Percentiles rank a stretch among this genome's conserved stretches.
These are phyloP conservation scores for Didymellaceae sp. DNA, from an alignment of 2,329 filamentous ascomycete species.

Conservation along the genomic window DNA sequence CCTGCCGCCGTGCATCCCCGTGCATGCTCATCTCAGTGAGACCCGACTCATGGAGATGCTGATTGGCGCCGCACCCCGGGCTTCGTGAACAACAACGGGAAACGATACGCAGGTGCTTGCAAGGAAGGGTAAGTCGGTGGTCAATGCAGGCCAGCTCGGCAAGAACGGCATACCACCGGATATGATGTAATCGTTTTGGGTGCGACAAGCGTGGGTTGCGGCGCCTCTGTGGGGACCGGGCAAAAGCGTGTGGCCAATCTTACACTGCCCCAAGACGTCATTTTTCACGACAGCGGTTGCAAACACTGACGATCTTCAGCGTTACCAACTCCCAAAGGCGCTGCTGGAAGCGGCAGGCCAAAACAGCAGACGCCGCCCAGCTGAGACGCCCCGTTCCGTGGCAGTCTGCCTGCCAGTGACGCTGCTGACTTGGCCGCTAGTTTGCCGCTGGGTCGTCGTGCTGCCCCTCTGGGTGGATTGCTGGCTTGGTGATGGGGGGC, in stretches of 20 bases:
- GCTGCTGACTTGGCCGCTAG: constrained; percentile 9
- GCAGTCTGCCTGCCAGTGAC: constrained; percentile 4
- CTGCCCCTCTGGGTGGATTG: constrained; percentile 15
- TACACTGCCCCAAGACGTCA: constrained; percentile 14
- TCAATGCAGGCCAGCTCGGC: constrained; percentile 1
- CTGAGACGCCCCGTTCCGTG: constrained; percentile 13
- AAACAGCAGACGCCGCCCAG: constrained; percentile 1
- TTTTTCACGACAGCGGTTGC: constrained; percentile 12
- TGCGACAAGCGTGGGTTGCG: constrained; percentile 16
- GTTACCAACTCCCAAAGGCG: not conserved
- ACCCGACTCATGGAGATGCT: not conserved
- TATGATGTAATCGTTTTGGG: not conserved
- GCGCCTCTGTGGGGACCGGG: constrained; percentile 11
- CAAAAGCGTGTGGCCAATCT: constrained; percentile 1
- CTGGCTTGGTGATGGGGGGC: constrained; percentile 14
- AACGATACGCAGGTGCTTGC: not conserved
- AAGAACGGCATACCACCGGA: constrained; percentile 11
- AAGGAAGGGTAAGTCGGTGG: not conserved
- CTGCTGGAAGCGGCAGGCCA: not conserved
- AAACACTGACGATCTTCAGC: constrained; percentile 6
- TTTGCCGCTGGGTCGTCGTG: constrained; percentile 14
- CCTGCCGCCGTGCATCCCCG: constrained; percentile 1
- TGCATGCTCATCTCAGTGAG: constrained; percentile 7
- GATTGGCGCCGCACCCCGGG: constrained; percentile 4
- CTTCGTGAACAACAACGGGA: not conserved